Base-by-base conservation (phyloP, 2,329 filamentous ascomycete genomes). In the Hawksworthiomyces lignivorus region DNA sequence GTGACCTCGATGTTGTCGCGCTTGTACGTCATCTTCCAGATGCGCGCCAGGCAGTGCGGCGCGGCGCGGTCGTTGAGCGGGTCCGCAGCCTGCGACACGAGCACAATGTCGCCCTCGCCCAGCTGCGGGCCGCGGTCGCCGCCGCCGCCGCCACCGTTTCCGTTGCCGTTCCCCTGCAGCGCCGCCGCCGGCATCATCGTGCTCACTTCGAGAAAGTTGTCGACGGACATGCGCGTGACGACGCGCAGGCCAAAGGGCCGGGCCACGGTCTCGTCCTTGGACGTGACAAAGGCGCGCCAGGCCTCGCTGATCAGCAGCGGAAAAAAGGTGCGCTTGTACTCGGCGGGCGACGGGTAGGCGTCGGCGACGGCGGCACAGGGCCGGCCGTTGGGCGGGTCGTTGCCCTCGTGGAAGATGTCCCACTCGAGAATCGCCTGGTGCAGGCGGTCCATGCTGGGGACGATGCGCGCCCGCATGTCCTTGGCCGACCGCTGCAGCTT, bases 331-430 rank as follows among this genome's bases (percentile, higher is more conserved):
- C 78, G 73, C 58, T 94, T 86, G 58, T 98, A 98, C 37, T 85
- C 80, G 32, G 67, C 66, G 1, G 88, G 84, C 51, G 87, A 81
- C 21, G 69, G 62, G 62, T 95, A 98, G 1, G 77, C 78, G 47
- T 86, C 82, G 5, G 83, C 80, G 10, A 98, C 90, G 41, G 78
- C 70, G 35, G 73, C 78, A 56, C 90, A 94, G 33, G 78, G 72
- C 36, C 81, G 80, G 14, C 78, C 78, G 39, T 77, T 82, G 0
- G 92, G 89, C 6, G 92, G 92, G 45, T 89, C 84, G 54, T 89
- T 87, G 21, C 88, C 87, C 34, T 80, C 69, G 55, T 95, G 85
- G 61, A 96, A 98, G 51, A 94, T 94, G 51, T 98, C 86, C 92
- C 92, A 98, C 43, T 84, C 77, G 4, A 98, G 75, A 38, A 98